phyloP scores from a whole-genome alignment of 2,329 filamentous ascomycete genomes.

The Pseudogymnoascus pannorum region DNA sequence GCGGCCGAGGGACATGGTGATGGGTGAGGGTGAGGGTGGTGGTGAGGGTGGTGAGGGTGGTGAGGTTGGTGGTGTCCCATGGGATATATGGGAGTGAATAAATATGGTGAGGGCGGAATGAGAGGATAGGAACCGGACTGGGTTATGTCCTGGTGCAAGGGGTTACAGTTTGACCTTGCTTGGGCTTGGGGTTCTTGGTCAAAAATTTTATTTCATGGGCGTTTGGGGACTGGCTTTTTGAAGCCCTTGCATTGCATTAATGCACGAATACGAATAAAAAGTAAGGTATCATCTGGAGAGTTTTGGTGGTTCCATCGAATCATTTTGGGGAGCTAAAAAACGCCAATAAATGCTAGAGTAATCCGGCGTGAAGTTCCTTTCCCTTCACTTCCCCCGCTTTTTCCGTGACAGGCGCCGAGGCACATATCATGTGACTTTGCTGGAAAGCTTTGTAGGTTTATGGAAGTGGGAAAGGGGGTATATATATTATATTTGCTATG shows the following conservation, averaged over 20 bases:
- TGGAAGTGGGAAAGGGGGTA: background rate
- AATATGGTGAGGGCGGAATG: background rate
- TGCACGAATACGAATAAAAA: background rate
- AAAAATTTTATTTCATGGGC: background rate
- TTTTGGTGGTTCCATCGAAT: background rate
- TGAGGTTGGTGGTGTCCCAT: background rate
- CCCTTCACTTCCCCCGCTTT: background rate
- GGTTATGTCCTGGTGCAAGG: background rate
- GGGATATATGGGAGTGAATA: background rate
- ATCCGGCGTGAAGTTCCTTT: background rate
- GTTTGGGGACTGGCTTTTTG: background rate
- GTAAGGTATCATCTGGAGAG: background rate
- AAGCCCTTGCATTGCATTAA: background rate
- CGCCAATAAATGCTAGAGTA: background rate
- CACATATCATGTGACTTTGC: background rate
- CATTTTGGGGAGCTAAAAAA: background rate
- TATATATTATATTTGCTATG: background rate
- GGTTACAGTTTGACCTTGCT: background rate
- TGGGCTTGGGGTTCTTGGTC: background rate
- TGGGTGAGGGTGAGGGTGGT: background rate
- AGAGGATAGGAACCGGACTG: background rate
- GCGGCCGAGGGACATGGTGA: slow-evolving; percentile 12
- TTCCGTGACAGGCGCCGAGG: background rate
- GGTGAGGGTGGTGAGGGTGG: background rate
- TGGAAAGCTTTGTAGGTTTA: background rate